Evolutionary conservation across 768 basidiomycete species (phyloP), one percentile per base, ranked within the genome.

Genomic region (Lactarius indigo): DNA sequence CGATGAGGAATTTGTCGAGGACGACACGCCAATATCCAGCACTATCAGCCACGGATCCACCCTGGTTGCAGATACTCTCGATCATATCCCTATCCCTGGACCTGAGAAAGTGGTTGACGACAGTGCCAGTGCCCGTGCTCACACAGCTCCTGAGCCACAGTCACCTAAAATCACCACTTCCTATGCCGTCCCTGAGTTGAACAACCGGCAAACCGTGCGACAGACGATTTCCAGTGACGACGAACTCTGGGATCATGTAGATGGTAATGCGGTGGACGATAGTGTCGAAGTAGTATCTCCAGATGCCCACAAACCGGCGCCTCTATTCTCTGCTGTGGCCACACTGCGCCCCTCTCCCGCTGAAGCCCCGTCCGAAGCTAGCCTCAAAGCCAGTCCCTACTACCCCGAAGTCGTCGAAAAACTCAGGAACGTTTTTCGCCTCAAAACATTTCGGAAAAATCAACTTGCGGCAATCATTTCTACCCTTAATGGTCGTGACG

Each of bases 391-490:
- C 20, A 69, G 72, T 28, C 70, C 71, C 8, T 79, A 80, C 69
- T 82, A 82, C 65, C 55, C 63, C 12, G 90, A 92, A 73, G 79
- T 91, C 59, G 76, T 78, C 68, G 76, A 76, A 28, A 82, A 83
- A 15, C 80, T 95, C 10, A 80, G 77, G 57, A 70, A 76, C 9
- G 80, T 84, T 0, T 98, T 98, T 76, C 78, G 79, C 6, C 80
- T 98, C 17, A 71, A 82, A 0, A 72, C 74, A 1, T 98, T 98
- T 76, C 85, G 96, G 39, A 77, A 76, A 17, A 91, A 98, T 76
- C 97, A 98, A 74, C 82, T 94, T 47, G 88, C 91, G 72, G 94
- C 92, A 2, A 91, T 98, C 69, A 83, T 85, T 54, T 90, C 89
- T 18, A 87, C 91, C 0, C 78, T 99, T 75, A 80, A 82, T 2